A percentile compares a stretch with the other conserved stretches of the same genome.
These are phyloP conservation scores for Metschnikowia amazonensis DNA, from an alignment of 805 yeast genomes.

Conservation along the genomic window DNA sequence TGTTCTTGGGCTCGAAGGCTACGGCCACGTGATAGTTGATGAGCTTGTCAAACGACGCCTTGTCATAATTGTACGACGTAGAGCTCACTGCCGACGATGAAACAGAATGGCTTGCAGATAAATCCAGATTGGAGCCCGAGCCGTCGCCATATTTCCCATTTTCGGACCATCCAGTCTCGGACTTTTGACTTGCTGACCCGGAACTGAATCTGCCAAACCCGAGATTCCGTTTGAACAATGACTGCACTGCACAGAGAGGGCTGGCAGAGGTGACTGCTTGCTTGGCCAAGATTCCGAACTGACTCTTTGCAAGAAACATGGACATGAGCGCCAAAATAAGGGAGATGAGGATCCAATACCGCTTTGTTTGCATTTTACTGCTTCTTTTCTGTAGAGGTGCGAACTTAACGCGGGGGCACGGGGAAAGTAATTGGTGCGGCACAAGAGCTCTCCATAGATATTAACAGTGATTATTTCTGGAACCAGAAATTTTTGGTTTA, in stretches of 20 bases:
- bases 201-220: constrained; percentile 1
- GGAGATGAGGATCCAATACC: background rate
- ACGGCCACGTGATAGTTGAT: constrained; percentile 56
- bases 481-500: too few species aligned
- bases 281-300: background rate
- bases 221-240: background rate
- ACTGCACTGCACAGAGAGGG: background rate
- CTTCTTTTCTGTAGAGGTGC: background rate
- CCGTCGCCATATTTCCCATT: constrained; percentile 13
- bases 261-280: background rate
- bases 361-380: constrained; percentile 4
- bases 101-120: constrained; percentile 13
- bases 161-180: constrained; percentile 17
- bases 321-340: background rate
- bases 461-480: too few species aligned
- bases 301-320: constrained; percentile 2
- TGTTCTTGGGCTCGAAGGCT: constrained; percentile 70
- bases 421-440: background rate
- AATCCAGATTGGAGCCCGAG: background rate
- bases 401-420: background rate
- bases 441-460: too few species aligned
- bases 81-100: constrained; percentile 13
- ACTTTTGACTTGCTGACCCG: constrained; percentile 11
- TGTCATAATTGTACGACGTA: constrained; percentile 21
- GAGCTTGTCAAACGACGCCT: constrained; percentile 19